Conservation (phyloP, 108 stramenopile species). For the Asterionellopsis glacialis region DNA sequence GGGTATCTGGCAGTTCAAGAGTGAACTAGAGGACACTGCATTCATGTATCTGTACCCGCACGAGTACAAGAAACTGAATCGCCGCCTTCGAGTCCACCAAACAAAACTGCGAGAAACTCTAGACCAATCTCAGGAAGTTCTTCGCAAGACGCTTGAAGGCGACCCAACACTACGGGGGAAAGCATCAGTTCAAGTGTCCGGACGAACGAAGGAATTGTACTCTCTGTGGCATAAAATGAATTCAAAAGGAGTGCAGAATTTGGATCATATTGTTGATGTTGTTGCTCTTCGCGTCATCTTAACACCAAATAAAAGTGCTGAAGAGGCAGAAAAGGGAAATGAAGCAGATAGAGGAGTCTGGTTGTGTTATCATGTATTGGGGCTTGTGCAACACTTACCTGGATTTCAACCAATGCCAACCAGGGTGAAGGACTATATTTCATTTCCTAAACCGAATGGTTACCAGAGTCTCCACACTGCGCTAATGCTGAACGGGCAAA, state of each 20-base stretch:
- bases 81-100: slow-evolving; percentile 58
- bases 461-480: slow-evolving; percentile 93
- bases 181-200: slow-evolving; percentile 69
- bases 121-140: slow-evolving; percentile 66
- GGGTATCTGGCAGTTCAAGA: slow-evolving; percentile 96
- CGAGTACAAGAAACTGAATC: slow-evolving; percentile 83
- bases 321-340: slow-evolving; percentile 9
- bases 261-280: slow-evolving; percentile 88
- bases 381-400: slow-evolving; percentile 83
- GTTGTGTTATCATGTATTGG: slow-evolving; percentile 94
- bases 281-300: slow-evolving; percentile 91
- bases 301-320: slow-evolving; percentile 39
- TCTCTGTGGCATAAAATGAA: slow-evolving; percentile 96
- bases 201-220: slow-evolving; percentile 91
- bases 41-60: slow-evolving; percentile 92
- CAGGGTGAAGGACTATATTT: slow-evolving; percentile 92
- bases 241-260: slow-evolving; percentile 68
- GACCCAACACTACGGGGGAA: slow-evolving; percentile 73
- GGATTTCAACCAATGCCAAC: slow-evolving; percentile 88
- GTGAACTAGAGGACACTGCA: slow-evolving; percentile 92
- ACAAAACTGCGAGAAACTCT: slow-evolving; percentile 69
- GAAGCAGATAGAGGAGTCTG: slow-evolving; percentile 70
- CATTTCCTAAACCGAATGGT: slow-evolving; percentile 91
- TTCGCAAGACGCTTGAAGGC: slow-evolving; percentile 56
- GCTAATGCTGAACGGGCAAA: slow-evolving; percentile 80